Percentiles rank a stretch among this genome's conserved stretches.
Conservation (phyloP, 371 early-diverging fungal genomes). For the Rhizopus sp. region DNA sequence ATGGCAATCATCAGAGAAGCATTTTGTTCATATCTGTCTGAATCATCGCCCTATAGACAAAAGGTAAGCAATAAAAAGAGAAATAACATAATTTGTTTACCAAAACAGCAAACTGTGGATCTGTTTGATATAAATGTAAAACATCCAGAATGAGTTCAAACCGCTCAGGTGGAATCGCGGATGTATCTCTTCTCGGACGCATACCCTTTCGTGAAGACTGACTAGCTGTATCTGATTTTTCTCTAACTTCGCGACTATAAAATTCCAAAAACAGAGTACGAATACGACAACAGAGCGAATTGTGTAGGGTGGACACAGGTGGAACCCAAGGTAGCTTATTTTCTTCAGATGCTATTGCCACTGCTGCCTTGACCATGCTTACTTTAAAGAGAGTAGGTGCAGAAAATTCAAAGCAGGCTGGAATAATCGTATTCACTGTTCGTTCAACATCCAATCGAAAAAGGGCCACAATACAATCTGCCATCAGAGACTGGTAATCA, state of each 20-base stretch:
- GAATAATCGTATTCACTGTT: slow-evolving; percentile 59
- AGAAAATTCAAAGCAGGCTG: slow-evolving; percentile 53
- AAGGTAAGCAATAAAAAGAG: not conserved
- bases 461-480: slow-evolving; percentile 69
- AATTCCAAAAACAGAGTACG: slow-evolving; percentile 62
- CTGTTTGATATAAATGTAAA: slow-evolving; percentile 66
- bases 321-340: slow-evolving; percentile 67
- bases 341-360: slow-evolving; percentile 66
- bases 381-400: slow-evolving; percentile 65
- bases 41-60: slow-evolving; percentile 18
- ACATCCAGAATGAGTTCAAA: slow-evolving; percentile 67
- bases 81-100: slow-evolving; percentile 31
- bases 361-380: slow-evolving; percentile 69
- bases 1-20: slow-evolving; percentile 60
- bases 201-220: slow-evolving; percentile 24
- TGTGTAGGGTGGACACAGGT: slow-evolving; percentile 57
- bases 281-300: slow-evolving; percentile 60
- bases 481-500: slow-evolving; percentile 57
- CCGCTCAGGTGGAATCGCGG: slow-evolving; percentile 49
- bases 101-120: slow-evolving; percentile 64
- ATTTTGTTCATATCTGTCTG: slow-evolving; percentile 54
- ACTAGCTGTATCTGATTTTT: slow-evolving; percentile 14
- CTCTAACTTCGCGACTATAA: slow-evolving; percentile 31
- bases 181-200: slow-evolving; percentile 31
- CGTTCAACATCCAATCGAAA: slow-evolving; percentile 65